These are phyloP conservation scores for Neurospora sp. DNA, from an alignment of 2,329 filamentous ascomycete species.

Conservation along the genomic window DNA sequence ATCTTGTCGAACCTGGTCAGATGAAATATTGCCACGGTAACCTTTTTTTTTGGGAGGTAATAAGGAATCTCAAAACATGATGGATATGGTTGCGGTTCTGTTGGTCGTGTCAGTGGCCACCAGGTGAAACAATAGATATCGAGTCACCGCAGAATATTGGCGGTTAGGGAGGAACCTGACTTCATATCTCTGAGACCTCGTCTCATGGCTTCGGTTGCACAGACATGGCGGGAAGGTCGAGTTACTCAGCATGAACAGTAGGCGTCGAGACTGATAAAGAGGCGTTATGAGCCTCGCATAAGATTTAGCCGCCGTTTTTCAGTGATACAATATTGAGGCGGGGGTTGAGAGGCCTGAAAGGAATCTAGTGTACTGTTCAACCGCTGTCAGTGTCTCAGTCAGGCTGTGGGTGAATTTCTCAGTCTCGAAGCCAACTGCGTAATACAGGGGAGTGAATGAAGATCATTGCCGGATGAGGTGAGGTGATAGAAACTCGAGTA, in stretches of 20 bases:
- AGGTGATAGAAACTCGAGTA: background rate
- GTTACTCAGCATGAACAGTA: background rate
- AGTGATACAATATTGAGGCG: background rate
- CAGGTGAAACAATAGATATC: conserved; percentile 10
- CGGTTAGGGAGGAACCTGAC: background rate
- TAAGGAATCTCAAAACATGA: background rate
- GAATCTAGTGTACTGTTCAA: background rate
- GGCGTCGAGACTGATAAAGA: background rate
- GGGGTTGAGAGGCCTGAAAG: background rate
- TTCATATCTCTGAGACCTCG: background rate
- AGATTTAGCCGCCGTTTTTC: background rate
- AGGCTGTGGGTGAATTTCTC: background rate
- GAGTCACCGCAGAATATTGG: background rate
- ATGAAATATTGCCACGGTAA: background rate
- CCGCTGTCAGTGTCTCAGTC: background rate
- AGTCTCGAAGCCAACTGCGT: background rate
- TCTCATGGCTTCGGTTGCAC: background rate
- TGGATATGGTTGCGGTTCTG: background rate
- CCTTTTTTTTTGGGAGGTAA: background rate
- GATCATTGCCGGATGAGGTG: background rate
- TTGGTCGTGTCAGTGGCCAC: conserved; percentile 5
- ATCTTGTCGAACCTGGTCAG: background rate
- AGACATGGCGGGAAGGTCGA: background rate
- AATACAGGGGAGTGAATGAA: background rate
- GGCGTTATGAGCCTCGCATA: background rate